A percentile compares a stretch with the other conserved stretches of the same genome.
Evolutionary conservation across 495 filamentous ascomycete genomes (phyloP).

Genomic region (Choiromyces venosus): DNA sequence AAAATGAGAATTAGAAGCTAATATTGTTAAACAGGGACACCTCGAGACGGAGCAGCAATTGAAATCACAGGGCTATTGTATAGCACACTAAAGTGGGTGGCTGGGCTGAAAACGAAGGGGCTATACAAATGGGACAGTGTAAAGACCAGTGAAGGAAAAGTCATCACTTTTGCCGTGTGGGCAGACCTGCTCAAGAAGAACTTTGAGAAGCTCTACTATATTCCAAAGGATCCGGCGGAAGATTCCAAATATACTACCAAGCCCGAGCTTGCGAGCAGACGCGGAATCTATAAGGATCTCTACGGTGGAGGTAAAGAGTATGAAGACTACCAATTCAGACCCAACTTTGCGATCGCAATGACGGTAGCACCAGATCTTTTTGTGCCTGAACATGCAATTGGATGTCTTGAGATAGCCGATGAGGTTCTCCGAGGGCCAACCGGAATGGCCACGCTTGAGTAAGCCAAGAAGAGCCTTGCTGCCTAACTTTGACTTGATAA

Average conservation of each 20-base stretch:
- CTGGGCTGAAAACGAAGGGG: conserved; percentile 57
- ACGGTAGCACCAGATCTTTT: conserved; percentile 86
- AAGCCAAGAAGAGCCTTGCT: not conserved
- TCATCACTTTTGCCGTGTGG: conserved; percentile 74
- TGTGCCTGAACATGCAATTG: conserved; percentile 64
- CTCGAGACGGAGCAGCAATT: conserved; percentile 87
- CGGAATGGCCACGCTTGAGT: conserved; percentile 91
- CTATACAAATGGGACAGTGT: conserved; percentile 69
- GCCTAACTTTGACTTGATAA: conserved; percentile 2
- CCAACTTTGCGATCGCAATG: conserved; percentile 96
- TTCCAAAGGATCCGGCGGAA: conserved; percentile 63
- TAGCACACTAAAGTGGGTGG: conserved; percentile 77
- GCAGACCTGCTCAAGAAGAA: conserved; percentile 70
- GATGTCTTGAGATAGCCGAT: conserved; percentile 73
- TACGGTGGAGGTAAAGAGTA: conserved; percentile 81
- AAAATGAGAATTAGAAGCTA: not conserved
- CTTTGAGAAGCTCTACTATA: conserved; percentile 86
- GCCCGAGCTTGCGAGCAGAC: conserved; percentile 67
- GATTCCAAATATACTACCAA: conserved; percentile 77
- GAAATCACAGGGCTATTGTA: conserved; percentile 92
- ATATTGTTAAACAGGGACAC: conserved; percentile 57
- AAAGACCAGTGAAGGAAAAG: conserved; percentile 53
- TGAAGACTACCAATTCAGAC: conserved; percentile 88
- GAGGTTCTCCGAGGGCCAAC: conserved; percentile 72
- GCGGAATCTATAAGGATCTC: conserved; percentile 97